These are phyloP conservation scores for Pichia sp. DNA, from an alignment of 1,139 yeast genomes.

Conservation along the genomic window DNA sequence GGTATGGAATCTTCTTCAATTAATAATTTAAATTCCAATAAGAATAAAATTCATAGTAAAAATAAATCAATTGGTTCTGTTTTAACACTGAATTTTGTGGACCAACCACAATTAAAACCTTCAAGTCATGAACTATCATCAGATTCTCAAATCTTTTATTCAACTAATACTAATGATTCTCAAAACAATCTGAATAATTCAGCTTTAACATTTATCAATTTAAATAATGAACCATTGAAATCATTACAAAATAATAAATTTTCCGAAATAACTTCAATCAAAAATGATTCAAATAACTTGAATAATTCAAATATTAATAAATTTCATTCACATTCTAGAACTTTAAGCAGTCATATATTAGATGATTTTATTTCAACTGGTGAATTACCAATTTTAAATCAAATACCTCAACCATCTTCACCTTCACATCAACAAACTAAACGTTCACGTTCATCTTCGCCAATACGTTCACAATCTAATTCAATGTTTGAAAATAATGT, in stretches of 20 bases:
- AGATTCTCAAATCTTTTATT: neutral
- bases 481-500: conserved; percentile 14
- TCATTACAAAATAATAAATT: too few species aligned
- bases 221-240: conserved; percentile 13
- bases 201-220: conserved; percentile 5
- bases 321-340: conserved; percentile 19
- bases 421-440: neutral
- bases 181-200: neutral
- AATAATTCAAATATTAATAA: neutral
- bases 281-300: too few species aligned
- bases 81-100: conserved; percentile 5
- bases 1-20: conserved; percentile 1
- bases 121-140: neutral
- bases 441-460: too few species aligned
- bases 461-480: conserved; percentile 5
- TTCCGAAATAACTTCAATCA: too few species aligned
- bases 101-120: conserved; percentile 1
- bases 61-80: conserved; percentile 9
- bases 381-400: conserved; percentile 18
- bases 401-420: neutral
- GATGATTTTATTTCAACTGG: conserved; percentile 28
- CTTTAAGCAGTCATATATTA: conserved; percentile 20
- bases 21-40: too few species aligned
- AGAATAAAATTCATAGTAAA: neutral
- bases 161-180: neutral